phyloP scores from a whole-genome alignment of 805 yeast genomes.

The Barnettozyma botsteinii region DNA sequence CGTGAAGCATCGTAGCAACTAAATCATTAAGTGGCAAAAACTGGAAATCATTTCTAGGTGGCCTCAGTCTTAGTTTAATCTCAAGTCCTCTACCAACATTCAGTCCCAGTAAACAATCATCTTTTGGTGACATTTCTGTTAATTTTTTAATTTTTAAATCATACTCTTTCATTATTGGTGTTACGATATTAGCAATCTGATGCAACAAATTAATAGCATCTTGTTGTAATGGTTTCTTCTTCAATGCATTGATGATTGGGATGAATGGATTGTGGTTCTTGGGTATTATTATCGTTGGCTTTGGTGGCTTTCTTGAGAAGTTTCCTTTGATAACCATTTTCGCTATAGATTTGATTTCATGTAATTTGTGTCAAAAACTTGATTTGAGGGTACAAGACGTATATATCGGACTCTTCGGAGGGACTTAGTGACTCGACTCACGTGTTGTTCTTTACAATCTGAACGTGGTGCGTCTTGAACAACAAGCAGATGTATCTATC shows the following conservation, averaged over 20 bases:
- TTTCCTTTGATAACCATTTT: conserved; percentile 23
- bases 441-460: too few species aligned
- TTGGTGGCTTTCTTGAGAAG: conserved; percentile 13
- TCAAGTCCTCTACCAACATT: conserved; percentile 77
- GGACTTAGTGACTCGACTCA: too few species aligned
- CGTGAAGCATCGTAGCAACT: conserved; percentile 84
- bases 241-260: conserved; percentile 37
- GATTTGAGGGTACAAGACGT: too few species aligned
- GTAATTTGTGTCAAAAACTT: too few species aligned
- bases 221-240: conserved; percentile 41
- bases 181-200: conserved; percentile 61
- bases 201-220: conserved; percentile 56
- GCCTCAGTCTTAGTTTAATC: conserved; percentile 65
- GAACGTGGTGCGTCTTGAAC: too few species aligned
- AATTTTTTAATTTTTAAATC: conserved; percentile 60
- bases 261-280: conserved; percentile 27
- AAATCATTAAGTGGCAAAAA: conserved; percentile 64
- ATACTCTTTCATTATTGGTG: conserved; percentile 71
- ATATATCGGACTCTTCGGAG: too few species aligned
- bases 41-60: conserved; percentile 40
- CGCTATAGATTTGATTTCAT: too few species aligned
- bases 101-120: conserved; percentile 61
- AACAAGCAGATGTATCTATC: too few species aligned
- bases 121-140: conserved; percentile 78
- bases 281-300: conserved; percentile 16